Evolutionary conservation across 2,329 filamentous ascomycete genomes (phyloP), one percentile per base, ranked within the genome.

Genomic region (Ophiocordyceps camponoti-saundersi): DNA sequence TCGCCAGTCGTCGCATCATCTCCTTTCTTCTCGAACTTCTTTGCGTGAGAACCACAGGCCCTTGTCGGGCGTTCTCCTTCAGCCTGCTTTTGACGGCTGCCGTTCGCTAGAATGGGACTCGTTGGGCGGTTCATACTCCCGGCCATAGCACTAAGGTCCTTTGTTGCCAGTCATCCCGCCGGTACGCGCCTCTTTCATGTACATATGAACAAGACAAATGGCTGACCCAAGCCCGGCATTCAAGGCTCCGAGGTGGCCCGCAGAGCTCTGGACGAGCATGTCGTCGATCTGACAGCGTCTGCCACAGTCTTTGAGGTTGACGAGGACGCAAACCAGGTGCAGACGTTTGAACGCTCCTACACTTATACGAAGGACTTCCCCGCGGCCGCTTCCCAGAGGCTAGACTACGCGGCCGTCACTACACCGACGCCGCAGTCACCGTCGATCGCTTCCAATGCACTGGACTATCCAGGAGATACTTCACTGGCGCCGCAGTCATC

Each of bases 61-160:
- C 26, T 29, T 11, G 15, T 29, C 18, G 16, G 42, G 18, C 1
- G 16, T n/a, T 18, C 23, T 26, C 26, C 6, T 42, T 46, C 49
- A 18, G 47, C 47, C 44, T 36, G 50, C 46, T 46, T 46, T 34
- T 40, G 13, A 23, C 26, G 2, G 26, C 26, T 29, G 26, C 34
- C 34, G 7, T 12, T 40, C 36, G 21, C 20, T 46, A 51, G 39
- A 10, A 55, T 61, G 57, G 41, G n/a, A 7, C 36, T 50, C 16
- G 20, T 55, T 46, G 51, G 48, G 32, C 49, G 44, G 16, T 46
- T 55, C 44, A 47, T 61, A 18, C 47, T 56, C 45, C 55, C 57
- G 23, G 55, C 49, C 16, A 30, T 59, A 43, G 53, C 51, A 29
- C 49, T 58, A 44, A 51, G 51, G 30, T 51, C 51, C 10, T 46